phyloP scores from a whole-genome alignment of 352 stramenopile species.

The Peronosclerospora sorghi region DNA sequence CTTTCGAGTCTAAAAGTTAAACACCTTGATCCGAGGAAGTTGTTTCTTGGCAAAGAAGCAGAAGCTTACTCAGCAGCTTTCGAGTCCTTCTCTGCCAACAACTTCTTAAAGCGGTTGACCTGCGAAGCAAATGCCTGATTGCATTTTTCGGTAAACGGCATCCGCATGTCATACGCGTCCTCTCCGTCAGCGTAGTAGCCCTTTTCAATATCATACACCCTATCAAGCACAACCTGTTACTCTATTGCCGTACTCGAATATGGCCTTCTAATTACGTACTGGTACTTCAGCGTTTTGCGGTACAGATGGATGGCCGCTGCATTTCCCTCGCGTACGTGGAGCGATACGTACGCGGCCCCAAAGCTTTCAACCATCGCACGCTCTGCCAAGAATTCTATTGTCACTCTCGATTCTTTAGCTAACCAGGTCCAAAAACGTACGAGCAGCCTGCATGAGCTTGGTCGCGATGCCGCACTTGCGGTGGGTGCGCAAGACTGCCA shows the following conservation, averaged over 20 bases:
- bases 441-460: slow-evolving; percentile 94
- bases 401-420: background rate
- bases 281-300: slow-evolving; percentile 94
- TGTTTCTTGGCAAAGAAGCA: slow-evolving; percentile 5
- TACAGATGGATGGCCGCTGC: slow-evolving; percentile 98
- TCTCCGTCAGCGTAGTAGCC: slow-evolving; percentile 99
- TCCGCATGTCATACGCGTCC: slow-evolving; percentile 98
- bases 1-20: slow-evolving; percentile 13
- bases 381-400: slow-evolving; percentile 29
- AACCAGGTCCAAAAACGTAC: slow-evolving; percentile 27
- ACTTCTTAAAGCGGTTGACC: slow-evolving; percentile 75
- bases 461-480: slow-evolving; percentile 96
- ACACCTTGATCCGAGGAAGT: too few species aligned
- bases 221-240: slow-evolving; percentile 8
- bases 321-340: slow-evolving; percentile 99
- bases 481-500: slow-evolving; percentile 95
- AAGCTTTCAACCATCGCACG: slow-evolving; percentile 96
- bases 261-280: slow-evolving; percentile 38
- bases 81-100: slow-evolving; percentile 58
- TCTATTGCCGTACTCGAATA: too few species aligned
- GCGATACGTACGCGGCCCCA: slow-evolving; percentile 95
- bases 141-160: slow-evolving; percentile 89
- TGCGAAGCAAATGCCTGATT: slow-evolving; percentile 76
- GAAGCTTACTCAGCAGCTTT: slow-evolving; percentile 11
- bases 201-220: slow-evolving; percentile 96